Evolutionary conservation across 179 eudicot species (phyloP).

Genomic region (Carnegiea gigantea): DNA sequence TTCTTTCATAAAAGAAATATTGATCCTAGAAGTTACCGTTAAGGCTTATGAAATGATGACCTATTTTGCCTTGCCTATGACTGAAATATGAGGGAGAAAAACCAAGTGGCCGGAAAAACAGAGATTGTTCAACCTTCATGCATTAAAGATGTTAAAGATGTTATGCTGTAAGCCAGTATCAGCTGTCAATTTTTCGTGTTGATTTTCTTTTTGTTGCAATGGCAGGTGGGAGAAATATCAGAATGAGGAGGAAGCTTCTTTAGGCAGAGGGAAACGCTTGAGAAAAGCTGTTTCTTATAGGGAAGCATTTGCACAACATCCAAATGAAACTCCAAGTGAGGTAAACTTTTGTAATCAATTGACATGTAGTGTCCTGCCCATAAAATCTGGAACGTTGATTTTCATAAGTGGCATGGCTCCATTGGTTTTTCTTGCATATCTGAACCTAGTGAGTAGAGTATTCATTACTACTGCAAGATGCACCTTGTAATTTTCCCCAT

Average conservation of each 20-base stretch:
- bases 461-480: background rate
- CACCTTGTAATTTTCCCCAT: too few relatives aligned
- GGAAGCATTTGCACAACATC: conserved; percentile 78
- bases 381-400: background rate
- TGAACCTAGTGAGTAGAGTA: background rate
- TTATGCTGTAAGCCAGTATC: background rate
- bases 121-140: too few relatives aligned
- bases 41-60: too few relatives aligned
- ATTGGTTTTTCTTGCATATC: background rate
- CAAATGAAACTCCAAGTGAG: conserved; percentile 60
- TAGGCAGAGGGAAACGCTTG: conserved; percentile 95
- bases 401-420: background rate
- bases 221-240: conserved; percentile 94
- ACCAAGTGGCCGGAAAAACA: too few relatives aligned
- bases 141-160: too few relatives aligned
- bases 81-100: too few relatives aligned
- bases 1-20: too few relatives aligned
- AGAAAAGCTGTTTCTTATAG: conserved; percentile 93
- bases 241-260: conserved; percentile 91
- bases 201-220: background rate
- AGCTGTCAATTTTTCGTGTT: background rate
- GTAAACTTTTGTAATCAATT: conserved; percentile 30
- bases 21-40: too few relatives aligned
- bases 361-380: background rate
- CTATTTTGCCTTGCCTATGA: too few relatives aligned